Evolutionary conservation across 495 filamentous ascomycete species (phyloP).

Genomic region (Podospora pseudoanserina): DNA sequence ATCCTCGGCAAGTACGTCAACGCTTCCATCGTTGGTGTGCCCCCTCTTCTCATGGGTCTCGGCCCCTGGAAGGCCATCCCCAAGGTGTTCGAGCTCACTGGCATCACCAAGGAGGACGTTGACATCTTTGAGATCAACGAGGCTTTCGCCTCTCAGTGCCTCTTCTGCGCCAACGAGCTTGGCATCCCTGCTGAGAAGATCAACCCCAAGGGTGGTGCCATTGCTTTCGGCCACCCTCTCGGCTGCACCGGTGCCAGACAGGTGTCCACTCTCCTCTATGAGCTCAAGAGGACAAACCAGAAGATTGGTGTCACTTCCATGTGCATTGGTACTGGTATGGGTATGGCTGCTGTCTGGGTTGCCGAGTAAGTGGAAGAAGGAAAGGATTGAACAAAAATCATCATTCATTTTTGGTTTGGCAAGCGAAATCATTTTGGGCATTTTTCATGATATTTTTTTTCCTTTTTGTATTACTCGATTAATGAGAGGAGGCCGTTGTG

Average conservation of each 20-base stretch:
- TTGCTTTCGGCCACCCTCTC: slow-evolving; percentile 96
- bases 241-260: slow-evolving; percentile 93
- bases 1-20: slow-evolving; percentile 86
- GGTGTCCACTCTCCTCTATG: slow-evolving; percentile 85
- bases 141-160: slow-evolving; percentile 91
- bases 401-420: background rate
- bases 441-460: slow-evolving; percentile 3
- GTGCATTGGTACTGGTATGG: slow-evolving; percentile 97
- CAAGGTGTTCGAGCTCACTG: slow-evolving; percentile 79
- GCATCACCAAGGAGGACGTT: slow-evolving; percentile 83
- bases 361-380: slow-evolving; percentile 33
- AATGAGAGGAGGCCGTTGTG: background rate
- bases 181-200: slow-evolving; percentile 76
- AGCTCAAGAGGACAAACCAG: slow-evolving; percentile 74
- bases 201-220: slow-evolving; percentile 96
- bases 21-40: slow-evolving; percentile 81
- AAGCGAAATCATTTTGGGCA: background rate
- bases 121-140: slow-evolving; percentile 99
- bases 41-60: slow-evolving; percentile 91
- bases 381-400: background rate
- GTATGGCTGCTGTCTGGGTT: slow-evolving; percentile 86
- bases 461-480: slow-evolving; percentile 3
- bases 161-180: slow-evolving; percentile 90
- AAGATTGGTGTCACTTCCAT: slow-evolving; percentile 91
- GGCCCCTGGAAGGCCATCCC: slow-evolving; percentile 97